Evolutionary conservation across 305 asterid genomes (phyloP).

Genomic region (Stenogyne calaminthoides): DNA sequence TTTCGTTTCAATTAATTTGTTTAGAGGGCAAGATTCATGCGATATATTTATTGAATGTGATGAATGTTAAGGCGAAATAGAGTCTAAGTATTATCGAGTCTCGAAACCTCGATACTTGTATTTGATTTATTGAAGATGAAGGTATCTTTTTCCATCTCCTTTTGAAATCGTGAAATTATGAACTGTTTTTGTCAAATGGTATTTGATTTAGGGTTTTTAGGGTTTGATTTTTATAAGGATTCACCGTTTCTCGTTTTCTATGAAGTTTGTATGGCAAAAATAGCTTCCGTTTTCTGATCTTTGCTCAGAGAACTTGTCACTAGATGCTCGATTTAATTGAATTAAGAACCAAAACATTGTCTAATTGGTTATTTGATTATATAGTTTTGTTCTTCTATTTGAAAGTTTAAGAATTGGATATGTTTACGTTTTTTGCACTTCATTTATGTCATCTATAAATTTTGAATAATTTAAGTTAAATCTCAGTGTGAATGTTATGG

Average conservation of each 20-base stretch:
- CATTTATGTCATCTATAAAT: not conserved
- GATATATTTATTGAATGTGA: no score
- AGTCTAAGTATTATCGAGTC: no score
- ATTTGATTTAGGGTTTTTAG: not conserved
- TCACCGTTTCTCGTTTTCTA: not conserved
- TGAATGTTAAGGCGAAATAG: no score
- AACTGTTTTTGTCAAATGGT: not conserved
- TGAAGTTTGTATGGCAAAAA: not conserved
- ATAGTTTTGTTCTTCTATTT: not conserved
- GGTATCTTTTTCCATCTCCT: conserved; percentile 22
- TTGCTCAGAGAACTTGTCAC: not conserved
- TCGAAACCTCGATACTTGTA: no score
- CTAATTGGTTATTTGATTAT: not conserved
- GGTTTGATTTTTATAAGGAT: conserved; percentile 18
- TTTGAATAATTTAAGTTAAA: not conserved
- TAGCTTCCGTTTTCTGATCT: not conserved
- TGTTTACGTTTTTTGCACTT: not conserved
- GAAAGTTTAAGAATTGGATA: not conserved
- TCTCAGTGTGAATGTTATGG: not conserved
- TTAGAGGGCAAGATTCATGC: no score
- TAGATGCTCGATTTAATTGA: conserved; percentile 10
- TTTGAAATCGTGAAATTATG: not conserved
- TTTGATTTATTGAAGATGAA: conserved; percentile 43
- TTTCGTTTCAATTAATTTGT: no score
- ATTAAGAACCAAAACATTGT: not conserved